A percentile compares a stretch with the other conserved stretches of the same genome.
phyloP scores from a whole-genome alignment of 306 rosid species.

The Lathyrus sativus region DNA sequence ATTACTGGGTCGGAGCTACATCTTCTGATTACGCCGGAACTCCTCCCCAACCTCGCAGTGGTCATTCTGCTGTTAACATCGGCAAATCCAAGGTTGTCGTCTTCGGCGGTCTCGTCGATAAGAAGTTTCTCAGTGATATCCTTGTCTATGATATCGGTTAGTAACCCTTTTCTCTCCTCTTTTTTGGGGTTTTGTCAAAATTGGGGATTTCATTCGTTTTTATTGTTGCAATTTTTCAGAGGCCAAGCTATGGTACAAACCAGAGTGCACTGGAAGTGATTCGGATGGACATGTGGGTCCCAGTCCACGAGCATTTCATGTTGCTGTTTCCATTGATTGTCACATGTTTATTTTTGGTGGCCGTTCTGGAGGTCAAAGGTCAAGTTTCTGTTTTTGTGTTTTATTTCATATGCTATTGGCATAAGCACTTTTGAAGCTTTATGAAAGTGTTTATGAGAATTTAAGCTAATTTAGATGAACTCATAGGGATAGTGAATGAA shows the following conservation, averaged over 20 bases:
- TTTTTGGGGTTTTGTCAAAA: background rate
- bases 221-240: conserved; percentile 48
- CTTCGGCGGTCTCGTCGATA: conserved; percentile 90
- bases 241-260: conserved; percentile 77
- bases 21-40: conserved; percentile 78
- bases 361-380: conserved; percentile 83
- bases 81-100: conserved; percentile 92
- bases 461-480: too few relatives aligned
- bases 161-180: conserved; percentile 36
- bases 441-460: too few relatives aligned
- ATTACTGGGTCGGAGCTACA: conserved; percentile 87
- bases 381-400: conserved; percentile 15
- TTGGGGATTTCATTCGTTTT: conserved; percentile 27
- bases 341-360: conserved; percentile 98
- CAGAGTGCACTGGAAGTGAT: conserved; percentile 89
- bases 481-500: too few relatives aligned
- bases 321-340: conserved; percentile 90
- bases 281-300: conserved; percentile 85
- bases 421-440: too few relatives aligned
- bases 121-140: conserved; percentile 74
- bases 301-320: conserved; percentile 86
- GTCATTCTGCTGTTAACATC: conserved; percentile 80
- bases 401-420: background rate
- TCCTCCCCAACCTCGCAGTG: conserved; percentile 88
- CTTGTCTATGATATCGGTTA: conserved; percentile 79